Percentiles rank a stretch among this genome's conserved stretches.
Conservation (phyloP, 805 yeast species). For the Wickerhamomyces ciferrii region DNA sequence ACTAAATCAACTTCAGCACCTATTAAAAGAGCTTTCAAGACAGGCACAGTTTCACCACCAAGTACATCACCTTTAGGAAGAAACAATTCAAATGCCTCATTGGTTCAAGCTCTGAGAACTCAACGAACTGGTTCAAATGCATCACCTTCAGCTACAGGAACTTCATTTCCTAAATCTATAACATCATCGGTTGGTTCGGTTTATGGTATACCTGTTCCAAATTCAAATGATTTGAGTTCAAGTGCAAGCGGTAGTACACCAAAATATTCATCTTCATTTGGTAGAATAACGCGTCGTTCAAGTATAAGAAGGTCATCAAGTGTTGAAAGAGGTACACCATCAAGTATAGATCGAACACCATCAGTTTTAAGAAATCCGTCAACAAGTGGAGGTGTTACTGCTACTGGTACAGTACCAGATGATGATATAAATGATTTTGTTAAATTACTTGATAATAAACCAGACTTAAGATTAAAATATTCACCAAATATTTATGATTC, state of each 20-base stretch:
- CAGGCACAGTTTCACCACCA: slow-evolving; percentile 29
- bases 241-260: slow-evolving; percentile 46
- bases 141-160: slow-evolving; percentile 4
- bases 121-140: slow-evolving; percentile 31
- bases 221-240: slow-evolving; percentile 25
- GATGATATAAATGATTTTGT: slow-evolving; percentile 70
- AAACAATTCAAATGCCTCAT: slow-evolving; percentile 39
- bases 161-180: slow-evolving; percentile 24
- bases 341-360: slow-evolving; percentile 24
- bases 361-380: slow-evolving; percentile 17
- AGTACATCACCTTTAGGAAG: slow-evolving; percentile 26
- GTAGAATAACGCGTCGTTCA: slow-evolving; percentile 55
- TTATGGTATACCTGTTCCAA: slow-evolving; percentile 15
- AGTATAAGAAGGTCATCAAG: slow-evolving; percentile 30
- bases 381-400: slow-evolving; percentile 30
- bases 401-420: too few relatives aligned
- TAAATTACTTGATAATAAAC: slow-evolving; percentile 59
- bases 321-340: slow-evolving; percentile 20
- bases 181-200: slow-evolving; percentile 20
- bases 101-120: slow-evolving; percentile 31
- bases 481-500: slow-evolving; percentile 37
- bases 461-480: slow-evolving; percentile 36
- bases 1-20: slow-evolving; percentile 13
- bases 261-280: slow-evolving; percentile 67
- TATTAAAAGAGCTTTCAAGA: slow-evolving; percentile 23